Percentiles rank a stretch among this genome's conserved stretches.
These are phyloP conservation scores for Erodium trifolium DNA, from an alignment of 441 rosid genomes.

Conservation along the genomic window DNA sequence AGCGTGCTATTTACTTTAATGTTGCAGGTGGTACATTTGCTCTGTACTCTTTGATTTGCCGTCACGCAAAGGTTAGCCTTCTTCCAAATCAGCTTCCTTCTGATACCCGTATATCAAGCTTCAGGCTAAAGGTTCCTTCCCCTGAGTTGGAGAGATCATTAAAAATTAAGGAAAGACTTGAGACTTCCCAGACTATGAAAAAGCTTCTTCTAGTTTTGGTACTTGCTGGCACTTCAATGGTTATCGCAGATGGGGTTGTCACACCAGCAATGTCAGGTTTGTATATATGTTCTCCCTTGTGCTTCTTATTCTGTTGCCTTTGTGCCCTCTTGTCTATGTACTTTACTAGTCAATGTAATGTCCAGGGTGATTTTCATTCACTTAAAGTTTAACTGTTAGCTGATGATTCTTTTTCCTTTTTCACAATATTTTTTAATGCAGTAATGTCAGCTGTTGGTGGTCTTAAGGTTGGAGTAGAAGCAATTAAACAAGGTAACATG, in stretches of 20 bases:
- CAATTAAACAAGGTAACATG: slow-evolving; percentile 58
- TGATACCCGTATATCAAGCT: slow-evolving; percentile 89
- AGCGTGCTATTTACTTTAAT: slow-evolving; percentile 4
- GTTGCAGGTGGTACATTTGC: slow-evolving; percentile 93
- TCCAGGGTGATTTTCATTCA: no score
- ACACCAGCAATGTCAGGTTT: slow-evolving; percentile 99
- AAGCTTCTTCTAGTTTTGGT: slow-evolving; percentile 69
- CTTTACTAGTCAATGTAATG: neutral
- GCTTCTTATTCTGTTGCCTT: slow-evolving; percentile 4
- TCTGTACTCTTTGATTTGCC: slow-evolving; percentile 82
- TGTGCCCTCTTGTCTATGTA: neutral
- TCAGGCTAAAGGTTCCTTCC: slow-evolving; percentile 91
- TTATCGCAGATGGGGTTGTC: slow-evolving; percentile 89
- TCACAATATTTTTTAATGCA: slow-evolving; percentile 30
- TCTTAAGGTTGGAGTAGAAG: slow-evolving; percentile 69
- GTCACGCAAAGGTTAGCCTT: slow-evolving; percentile 96
- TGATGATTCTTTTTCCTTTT: slow-evolving; percentile 2
- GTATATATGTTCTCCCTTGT: slow-evolving; percentile 21
- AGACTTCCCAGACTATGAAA: slow-evolving; percentile 61
- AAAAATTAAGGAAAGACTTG: slow-evolving; percentile 88
- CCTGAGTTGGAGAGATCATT: slow-evolving; percentile 93
- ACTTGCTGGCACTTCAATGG: slow-evolving; percentile 95
- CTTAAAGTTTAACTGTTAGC: no score
- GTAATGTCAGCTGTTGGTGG: slow-evolving; percentile 96
- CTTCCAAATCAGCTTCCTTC: slow-evolving; percentile 95